A percentile compares a stretch with the other conserved stretches of the same genome.
These are phyloP conservation scores for Arabis alpina DNA, from an alignment of 345 rosid genomes.

Conservation along the genomic window DNA sequence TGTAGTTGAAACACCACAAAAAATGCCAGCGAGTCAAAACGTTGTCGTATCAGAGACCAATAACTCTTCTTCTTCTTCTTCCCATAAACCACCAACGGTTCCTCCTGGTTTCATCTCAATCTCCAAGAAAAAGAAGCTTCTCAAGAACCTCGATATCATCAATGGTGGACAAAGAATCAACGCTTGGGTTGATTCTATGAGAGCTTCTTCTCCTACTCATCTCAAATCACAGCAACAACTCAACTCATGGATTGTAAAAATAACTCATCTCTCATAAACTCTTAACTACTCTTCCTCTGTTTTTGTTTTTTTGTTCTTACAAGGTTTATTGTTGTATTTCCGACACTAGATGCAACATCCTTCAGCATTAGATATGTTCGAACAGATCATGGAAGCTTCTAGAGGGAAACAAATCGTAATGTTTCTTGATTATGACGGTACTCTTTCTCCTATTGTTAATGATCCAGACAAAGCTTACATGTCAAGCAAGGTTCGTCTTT, in stretches of 20 bases:
- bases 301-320: slow-evolving; percentile 1
- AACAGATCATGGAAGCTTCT: slow-evolving; percentile 64
- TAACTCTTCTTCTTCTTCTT: slow-evolving; percentile 17
- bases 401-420: slow-evolving; percentile 84
- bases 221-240: slow-evolving; percentile 50
- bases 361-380: slow-evolving; percentile 80
- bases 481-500: slow-evolving; percentile 72
- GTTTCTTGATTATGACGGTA: slow-evolving; percentile 96
- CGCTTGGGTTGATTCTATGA: slow-evolving; percentile 89
- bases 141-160: slow-evolving; percentile 66
- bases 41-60: slow-evolving; percentile 52
- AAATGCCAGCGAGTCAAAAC: slow-evolving; percentile 58
- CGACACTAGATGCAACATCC: slow-evolving; percentile 65
- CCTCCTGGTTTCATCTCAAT: slow-evolving; percentile 57
- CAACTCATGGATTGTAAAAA: slow-evolving; percentile 74
- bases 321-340: background rate
- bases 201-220: slow-evolving; percentile 93
- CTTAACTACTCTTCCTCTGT: background rate
- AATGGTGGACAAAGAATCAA: slow-evolving; percentile 61
- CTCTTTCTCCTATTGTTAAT: slow-evolving; percentile 92
- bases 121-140: slow-evolving; percentile 50
- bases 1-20: slow-evolving; percentile 37
- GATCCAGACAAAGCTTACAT: slow-evolving; percentile 95
- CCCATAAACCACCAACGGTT: slow-evolving; percentile 68
- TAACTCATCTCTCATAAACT: slow-evolving; percentile 43